These are phyloP conservation scores for Saccharum officinarum DNA, from an alignment of 176 grass and related monocot genomes.

Conservation along the genomic window DNA sequence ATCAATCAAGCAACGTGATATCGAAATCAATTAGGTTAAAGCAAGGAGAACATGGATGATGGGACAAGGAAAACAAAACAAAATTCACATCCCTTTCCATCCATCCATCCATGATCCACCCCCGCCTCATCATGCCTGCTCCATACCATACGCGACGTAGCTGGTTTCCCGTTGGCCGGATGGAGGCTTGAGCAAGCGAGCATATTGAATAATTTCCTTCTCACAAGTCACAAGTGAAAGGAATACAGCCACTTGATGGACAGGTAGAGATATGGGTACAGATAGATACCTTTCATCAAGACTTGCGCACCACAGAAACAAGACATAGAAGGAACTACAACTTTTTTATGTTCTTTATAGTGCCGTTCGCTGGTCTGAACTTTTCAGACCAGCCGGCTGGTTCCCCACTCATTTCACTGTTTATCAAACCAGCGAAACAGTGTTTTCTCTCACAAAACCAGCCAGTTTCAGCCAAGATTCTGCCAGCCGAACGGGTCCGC, in stretches of 20 bases:
- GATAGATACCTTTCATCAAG: slow-evolving; percentile 18
- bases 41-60: not conserved
- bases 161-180: slow-evolving; percentile 38
- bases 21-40: not conserved
- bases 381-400: too few relatives aligned
- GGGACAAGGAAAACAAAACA: slow-evolving; percentile 3
- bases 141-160: slow-evolving; percentile 40
- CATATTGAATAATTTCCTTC: not conserved
- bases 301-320: slow-evolving; percentile 30
- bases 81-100: slow-evolving; percentile 20
- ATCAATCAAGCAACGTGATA: not conserved
- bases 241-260: not conserved
- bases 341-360: not conserved
- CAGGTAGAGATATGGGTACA: slow-evolving; percentile 23
- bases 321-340: not conserved
- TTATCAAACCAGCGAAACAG: too few relatives aligned
- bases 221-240: not conserved
- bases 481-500: too few relatives aligned
- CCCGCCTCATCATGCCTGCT: not conserved
- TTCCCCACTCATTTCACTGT: too few relatives aligned
- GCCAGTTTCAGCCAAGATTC: too few relatives aligned
- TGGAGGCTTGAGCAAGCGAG: not conserved
- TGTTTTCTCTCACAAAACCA: too few relatives aligned
- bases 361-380: too few relatives aligned
- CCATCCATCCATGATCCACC: not conserved